These are phyloP conservation scores for Drechmeria coniospora DNA, from an alignment of 2,329 filamentous ascomycete species.

Conservation along the genomic window DNA sequence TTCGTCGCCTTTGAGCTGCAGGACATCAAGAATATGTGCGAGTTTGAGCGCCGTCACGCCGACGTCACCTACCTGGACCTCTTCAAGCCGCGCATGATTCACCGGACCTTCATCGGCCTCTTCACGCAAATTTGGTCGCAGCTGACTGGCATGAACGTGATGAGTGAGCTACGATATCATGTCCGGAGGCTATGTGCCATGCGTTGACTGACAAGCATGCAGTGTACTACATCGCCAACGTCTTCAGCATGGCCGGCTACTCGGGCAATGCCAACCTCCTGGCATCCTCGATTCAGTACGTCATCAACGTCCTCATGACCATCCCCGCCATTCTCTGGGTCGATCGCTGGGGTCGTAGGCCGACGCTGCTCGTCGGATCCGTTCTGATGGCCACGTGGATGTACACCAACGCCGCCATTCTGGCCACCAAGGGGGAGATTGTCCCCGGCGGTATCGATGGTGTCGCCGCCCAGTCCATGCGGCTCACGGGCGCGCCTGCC, in stretches of 20 bases:
- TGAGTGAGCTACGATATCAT: slow-evolving; percentile 27
- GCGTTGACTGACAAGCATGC: background rate
- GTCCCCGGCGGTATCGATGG: slow-evolving; percentile 28
- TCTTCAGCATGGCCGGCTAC: slow-evolving; percentile 25
- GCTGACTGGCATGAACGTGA: slow-evolving; percentile 39
- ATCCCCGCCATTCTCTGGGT: slow-evolving; percentile 60
- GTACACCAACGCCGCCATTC: slow-evolving; percentile 36
- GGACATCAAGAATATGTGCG: slow-evolving; percentile 59
- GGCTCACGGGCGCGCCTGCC: slow-evolving; percentile 24
- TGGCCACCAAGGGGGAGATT: slow-evolving; percentile 28
- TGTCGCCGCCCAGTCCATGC: slow-evolving; percentile 34
- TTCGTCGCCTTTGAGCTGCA: slow-evolving; percentile 54
- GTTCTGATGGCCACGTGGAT: slow-evolving; percentile 50
- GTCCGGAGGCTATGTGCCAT: background rate
- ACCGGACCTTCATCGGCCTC: slow-evolving; percentile 34
- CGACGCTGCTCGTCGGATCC: slow-evolving; percentile 48
- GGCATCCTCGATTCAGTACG: slow-evolving; percentile 40
- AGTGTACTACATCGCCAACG: slow-evolving; percentile 46
- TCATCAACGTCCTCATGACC: slow-evolving; percentile 72
- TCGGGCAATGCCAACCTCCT: slow-evolving; percentile 32
- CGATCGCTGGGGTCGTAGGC: slow-evolving; percentile 60
- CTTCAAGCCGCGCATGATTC: slow-evolving; percentile 50
- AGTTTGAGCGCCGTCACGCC: slow-evolving; percentile 55
- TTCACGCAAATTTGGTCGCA: slow-evolving; percentile 42
- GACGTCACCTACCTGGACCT: slow-evolving; percentile 59